Evolutionary conservation across 2,329 filamentous ascomycete genomes (phyloP).

Genomic region (Daldinia sp.): DNA sequence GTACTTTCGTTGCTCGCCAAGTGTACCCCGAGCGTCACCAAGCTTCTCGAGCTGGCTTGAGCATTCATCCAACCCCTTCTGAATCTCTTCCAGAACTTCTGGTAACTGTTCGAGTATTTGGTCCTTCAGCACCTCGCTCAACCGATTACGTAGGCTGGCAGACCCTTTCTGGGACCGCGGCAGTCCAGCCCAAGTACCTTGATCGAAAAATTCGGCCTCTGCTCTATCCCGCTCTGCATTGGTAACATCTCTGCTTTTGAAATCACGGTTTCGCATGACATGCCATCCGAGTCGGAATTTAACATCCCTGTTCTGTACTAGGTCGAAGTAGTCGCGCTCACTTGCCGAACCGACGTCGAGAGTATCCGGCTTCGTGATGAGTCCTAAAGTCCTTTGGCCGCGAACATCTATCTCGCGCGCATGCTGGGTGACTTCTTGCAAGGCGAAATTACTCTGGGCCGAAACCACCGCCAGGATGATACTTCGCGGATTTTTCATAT

Average conservation of each 20-base stretch:
- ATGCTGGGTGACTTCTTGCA: slow-evolving; percentile 62
- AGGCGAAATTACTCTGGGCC: slow-evolving; percentile 62
- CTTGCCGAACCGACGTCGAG: slow-evolving; percentile 47
- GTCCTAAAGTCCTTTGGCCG: slow-evolving; percentile 54
- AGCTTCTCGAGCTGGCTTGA: slow-evolving; percentile 40
- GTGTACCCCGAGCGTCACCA: slow-evolving; percentile 38
- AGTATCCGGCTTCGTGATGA: slow-evolving; percentile 59
- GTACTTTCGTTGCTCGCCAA: slow-evolving; percentile 44
- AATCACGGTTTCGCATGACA: slow-evolving; percentile 54
- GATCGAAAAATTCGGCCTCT: slow-evolving; percentile 32
- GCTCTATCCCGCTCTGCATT: slow-evolving; percentile 27
- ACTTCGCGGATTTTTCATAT: slow-evolving; percentile 63
- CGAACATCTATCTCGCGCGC: slow-evolving; percentile 49
- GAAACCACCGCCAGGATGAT: slow-evolving; percentile 67
- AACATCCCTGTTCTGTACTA: slow-evolving; percentile 56
- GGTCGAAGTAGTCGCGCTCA: slow-evolving; percentile 50
- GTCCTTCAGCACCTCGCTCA: slow-evolving; percentile 40
- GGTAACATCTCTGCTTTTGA: slow-evolving; percentile 21
- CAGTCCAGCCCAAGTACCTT: slow-evolving; percentile 32
- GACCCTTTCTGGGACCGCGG: slow-evolving; percentile 37
- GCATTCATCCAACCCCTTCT: slow-evolving; percentile 41
- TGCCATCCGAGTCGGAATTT: slow-evolving; percentile 61
- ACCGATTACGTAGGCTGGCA: slow-evolving; percentile 38
- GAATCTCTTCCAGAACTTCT: slow-evolving; percentile 44
- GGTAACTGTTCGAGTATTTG: slow-evolving; percentile 48